Conservation (phyloP, 176 grass and related monocot genomes). For the Oryza brachyantha region DNA sequence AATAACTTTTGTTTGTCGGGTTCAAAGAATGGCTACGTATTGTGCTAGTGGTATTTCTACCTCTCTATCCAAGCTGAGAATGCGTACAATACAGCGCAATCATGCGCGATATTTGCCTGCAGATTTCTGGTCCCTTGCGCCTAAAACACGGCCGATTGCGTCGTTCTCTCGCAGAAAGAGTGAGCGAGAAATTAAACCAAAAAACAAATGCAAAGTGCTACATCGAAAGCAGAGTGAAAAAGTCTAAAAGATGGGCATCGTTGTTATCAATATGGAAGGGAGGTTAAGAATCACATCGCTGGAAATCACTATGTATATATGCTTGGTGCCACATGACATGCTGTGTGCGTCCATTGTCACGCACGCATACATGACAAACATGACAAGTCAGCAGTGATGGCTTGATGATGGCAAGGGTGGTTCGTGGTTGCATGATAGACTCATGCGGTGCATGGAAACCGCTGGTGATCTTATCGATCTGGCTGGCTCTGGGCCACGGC, state of each 20-base stretch:
- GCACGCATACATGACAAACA: constrained; percentile 18
- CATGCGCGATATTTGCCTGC: constrained; percentile 23
- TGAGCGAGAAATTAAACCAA: background rate
- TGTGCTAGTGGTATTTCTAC: background rate
- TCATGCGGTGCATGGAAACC: background rate
- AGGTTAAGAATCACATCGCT: background rate
- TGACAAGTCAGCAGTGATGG: constrained; percentile 14
- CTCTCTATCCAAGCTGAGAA: constrained; percentile 3
- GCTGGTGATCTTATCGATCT: constrained; percentile 17
- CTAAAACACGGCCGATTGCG: constrained; percentile 8
- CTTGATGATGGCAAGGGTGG: constrained; percentile 12
- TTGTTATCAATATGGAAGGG: constrained; percentile 6
- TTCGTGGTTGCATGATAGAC: background rate
- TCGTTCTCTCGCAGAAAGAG: constrained; percentile 15
- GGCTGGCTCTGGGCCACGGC: constrained; percentile 14
- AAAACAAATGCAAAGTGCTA: background rate
- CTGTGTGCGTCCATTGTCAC: constrained; percentile 31
- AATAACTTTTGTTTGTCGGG: constrained; percentile 29
- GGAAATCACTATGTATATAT: background rate
- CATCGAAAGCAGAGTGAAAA: background rate
- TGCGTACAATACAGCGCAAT: constrained; percentile 34
- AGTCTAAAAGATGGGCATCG: background rate
- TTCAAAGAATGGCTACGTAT: constrained; percentile 20
- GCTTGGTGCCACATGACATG: constrained; percentile 26
- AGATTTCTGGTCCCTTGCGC: constrained; percentile 32